Base-by-base conservation (phyloP, 2,329 filamentous ascomycete species). In the Diplodia sapinea region DNA sequence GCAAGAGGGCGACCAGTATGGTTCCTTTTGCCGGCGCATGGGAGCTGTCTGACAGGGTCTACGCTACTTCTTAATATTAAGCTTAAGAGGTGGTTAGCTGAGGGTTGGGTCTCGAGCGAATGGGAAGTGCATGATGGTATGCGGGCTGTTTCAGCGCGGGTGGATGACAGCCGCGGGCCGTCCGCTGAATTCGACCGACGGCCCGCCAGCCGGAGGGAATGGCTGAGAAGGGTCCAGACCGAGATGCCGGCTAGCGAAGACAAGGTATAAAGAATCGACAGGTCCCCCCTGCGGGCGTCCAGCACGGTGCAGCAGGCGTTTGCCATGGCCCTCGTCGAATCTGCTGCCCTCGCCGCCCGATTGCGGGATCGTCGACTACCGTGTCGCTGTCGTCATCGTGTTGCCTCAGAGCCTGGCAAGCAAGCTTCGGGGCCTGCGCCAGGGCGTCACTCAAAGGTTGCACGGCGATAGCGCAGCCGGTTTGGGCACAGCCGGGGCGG, bases 21-120 rank as follows among this genome's bases (percentile, higher is more conserved):
- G 6, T 38, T 51, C 6, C 17, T 63, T 63, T 36, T 63, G 40
- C 31, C 47, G 47, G 29, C 3, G 29, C 38, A 31, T 33, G 23
- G 31, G 6, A 29, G 29, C 29, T 15, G 31, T 38, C 38, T n/a
- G 43, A 49, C 59, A 11, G 29, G 31, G 47, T 17, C 36, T 15
- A n/a, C 12, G 47, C n/a, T 31, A 12, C n/a, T n/a, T 51, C 59
- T 63, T 51, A 63, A 51, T 63, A 51, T 63, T 63, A 63, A 63
- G 59, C 59, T 63, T 63, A 63, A 63, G 59, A 26, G 43, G 31
- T 26, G 43, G 59, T 8, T 17, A 43, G 26, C 57, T 50, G 29
- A n/a, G 26, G 55, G 23, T 50, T 12, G 26, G 15, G 26, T 5
- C 0, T 31, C 31, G 11, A 31, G 17, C 59, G 59, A 63, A 63